phyloP scores from a whole-genome alignment of 192 early-diverging fungal genomes.

The Obelidium mucronatum region DNA sequence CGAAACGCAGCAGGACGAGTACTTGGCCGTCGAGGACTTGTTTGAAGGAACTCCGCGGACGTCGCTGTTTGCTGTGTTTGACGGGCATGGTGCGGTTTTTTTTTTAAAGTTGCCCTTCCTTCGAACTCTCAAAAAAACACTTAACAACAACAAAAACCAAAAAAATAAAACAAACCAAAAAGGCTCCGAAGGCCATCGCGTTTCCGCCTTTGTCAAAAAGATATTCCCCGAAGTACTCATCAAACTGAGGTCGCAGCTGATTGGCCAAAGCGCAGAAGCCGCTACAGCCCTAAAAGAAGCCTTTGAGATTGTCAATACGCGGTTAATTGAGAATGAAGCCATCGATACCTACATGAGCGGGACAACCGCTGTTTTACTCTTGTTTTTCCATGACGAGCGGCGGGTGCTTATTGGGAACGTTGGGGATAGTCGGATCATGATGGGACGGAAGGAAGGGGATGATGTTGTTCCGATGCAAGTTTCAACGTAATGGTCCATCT shows the following conservation, averaged over 20 bases:
- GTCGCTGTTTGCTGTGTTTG: constrained; percentile 58
- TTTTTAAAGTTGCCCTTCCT: neutral
- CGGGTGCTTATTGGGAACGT: constrained; percentile 49
- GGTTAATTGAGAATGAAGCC: constrained; percentile 38
- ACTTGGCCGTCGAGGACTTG: constrained; percentile 27
- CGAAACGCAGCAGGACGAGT: constrained; percentile 52
- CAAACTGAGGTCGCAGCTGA: neutral
- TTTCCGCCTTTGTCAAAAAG: constrained; percentile 36
- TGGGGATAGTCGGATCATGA: constrained; percentile 54
- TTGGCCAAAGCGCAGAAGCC: constrained; percentile 35
- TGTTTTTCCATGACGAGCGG: constrained; percentile 39
- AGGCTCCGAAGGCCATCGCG: constrained; percentile 54
- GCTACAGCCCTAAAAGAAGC: constrained; percentile 37
- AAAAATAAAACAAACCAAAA: neutral
- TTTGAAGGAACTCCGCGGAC: constrained; percentile 36
- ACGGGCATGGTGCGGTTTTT: constrained; percentile 54
- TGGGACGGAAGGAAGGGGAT: constrained; percentile 34
- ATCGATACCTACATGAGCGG: constrained; percentile 63
- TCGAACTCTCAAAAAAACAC: neutral
- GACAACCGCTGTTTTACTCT: constrained; percentile 50
- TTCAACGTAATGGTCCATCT: constrained; percentile 42
- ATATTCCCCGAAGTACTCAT: constrained; percentile 40
- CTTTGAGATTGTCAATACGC: constrained; percentile 42
- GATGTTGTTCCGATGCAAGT: constrained; percentile 28
- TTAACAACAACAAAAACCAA: neutral